phyloP scores from a whole-genome alignment of 1,284 basidiomycete genomes.

The Cutaneotrichosporon cavernicola region DNA sequence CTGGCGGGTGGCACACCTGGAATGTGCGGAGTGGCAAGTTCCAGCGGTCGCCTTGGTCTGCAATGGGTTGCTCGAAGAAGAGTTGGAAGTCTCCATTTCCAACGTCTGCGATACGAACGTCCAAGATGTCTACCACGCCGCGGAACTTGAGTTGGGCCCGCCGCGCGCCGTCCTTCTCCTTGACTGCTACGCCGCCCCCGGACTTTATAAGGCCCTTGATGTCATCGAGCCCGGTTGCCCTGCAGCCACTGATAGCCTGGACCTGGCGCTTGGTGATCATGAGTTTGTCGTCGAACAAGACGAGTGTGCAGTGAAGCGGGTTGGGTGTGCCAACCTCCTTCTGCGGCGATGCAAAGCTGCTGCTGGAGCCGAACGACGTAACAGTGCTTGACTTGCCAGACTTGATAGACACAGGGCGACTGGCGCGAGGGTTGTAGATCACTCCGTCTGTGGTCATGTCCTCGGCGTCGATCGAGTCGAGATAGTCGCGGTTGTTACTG shows the following conservation, averaged over 20 bases:
- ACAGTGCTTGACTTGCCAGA: conserved; percentile 42
- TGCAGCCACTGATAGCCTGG: conserved; percentile 69
- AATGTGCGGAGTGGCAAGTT: conserved; percentile 74
- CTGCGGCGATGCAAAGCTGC: conserved; percentile 26
- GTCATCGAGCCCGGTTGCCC: conserved; percentile 80
- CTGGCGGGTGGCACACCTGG: conserved; percentile 69
- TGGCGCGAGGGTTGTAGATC: conserved; percentile 15
- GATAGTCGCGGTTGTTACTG: conserved; percentile 79
- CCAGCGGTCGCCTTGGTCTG: conserved; percentile 78
- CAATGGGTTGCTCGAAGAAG: conserved; percentile 73
- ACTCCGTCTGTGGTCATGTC: conserved; percentile 64
- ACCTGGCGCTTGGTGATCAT: conserved; percentile 84
- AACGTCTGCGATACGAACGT: conserved; percentile 77
- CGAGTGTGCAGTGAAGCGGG: conserved; percentile 79
- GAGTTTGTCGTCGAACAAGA: conserved; percentile 93
- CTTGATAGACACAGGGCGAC: conserved; percentile 31
- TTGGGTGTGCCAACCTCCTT: conserved; percentile 7
- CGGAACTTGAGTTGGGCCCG: conserved; percentile 80
- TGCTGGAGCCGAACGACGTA: conserved; percentile 58
- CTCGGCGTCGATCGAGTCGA: conserved; percentile 92
- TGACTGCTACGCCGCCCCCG: conserved; percentile 50
- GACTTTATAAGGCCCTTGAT: conserved; percentile 70
- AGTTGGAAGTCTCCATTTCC: conserved; percentile 83
- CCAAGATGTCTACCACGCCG: conserved; percentile 79
- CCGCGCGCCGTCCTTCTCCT: conserved; percentile 55